Evolutionary conservation across 2,329 filamentous ascomycete genomes (phyloP).

Genomic region (Claviceps cyperi): DNA sequence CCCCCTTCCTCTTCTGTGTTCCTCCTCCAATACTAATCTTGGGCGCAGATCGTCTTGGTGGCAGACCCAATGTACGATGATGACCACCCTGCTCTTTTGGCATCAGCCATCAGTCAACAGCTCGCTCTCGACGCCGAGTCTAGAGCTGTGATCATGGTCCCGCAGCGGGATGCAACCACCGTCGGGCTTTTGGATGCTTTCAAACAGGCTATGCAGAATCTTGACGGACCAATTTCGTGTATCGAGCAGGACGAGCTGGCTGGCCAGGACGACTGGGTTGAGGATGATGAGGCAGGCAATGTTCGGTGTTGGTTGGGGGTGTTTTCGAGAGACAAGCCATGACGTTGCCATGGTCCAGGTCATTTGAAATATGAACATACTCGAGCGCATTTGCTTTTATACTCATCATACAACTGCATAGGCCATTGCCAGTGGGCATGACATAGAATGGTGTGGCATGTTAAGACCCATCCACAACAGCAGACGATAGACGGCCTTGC

Average conservation of each 20-base stretch:
- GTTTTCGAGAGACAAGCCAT: constrained; percentile 24
- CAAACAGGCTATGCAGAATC: constrained; percentile 40
- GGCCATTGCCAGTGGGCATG: too few relatives aligned
- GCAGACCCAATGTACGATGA: constrained; percentile 83
- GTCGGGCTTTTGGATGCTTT: constrained; percentile 49
- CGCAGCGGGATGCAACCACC: constrained; percentile 57
- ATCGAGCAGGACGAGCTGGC: constrained; percentile 47
- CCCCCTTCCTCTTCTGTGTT: neutral
- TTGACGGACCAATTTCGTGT: constrained; percentile 32
- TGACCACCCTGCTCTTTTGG: constrained; percentile 62
- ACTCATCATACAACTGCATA: too few relatives aligned
- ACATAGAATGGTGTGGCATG: too few relatives aligned
- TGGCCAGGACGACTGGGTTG: constrained; percentile 62
- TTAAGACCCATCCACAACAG: too few relatives aligned
- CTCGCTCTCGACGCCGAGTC: constrained; percentile 42
- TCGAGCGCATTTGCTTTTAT: neutral
- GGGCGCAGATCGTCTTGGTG: constrained; percentile 54
- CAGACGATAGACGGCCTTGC: too few relatives aligned
- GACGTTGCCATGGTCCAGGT: neutral
- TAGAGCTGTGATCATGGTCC: constrained; percentile 66
- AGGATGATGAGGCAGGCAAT: constrained; percentile 29
- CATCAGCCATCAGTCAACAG: constrained; percentile 53
- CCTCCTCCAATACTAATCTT: neutral
- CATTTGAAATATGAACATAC: neutral
- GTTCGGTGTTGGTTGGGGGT: constrained; percentile 59